These are phyloP conservation scores for Naumovozyma dairenensis DNA, from an alignment of 805 yeast genomes.

Conservation along the genomic window DNA sequence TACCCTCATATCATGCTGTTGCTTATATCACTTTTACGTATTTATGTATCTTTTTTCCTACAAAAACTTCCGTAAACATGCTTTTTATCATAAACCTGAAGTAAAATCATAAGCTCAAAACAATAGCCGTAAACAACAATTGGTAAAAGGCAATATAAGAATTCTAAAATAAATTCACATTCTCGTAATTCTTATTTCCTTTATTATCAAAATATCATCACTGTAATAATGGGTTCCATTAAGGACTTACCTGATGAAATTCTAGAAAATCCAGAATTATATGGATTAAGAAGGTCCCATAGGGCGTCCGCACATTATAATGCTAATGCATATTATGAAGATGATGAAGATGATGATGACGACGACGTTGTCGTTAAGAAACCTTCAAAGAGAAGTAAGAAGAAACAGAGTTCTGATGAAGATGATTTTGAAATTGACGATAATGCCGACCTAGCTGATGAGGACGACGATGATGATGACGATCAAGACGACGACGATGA, in stretches of 20 bases:
- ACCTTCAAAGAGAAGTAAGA: conserved; percentile 3
- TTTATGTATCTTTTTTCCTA: too few relatives aligned
- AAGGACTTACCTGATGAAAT: conserved; percentile 41
- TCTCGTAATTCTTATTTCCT: too few relatives aligned
- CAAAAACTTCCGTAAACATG: too few relatives aligned
- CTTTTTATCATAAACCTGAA: too few relatives aligned
- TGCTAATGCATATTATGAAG: conserved; percentile 15
- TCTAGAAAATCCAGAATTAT: conserved; percentile 65
- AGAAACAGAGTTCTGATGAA: conserved; percentile 18
- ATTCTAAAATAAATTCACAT: too few relatives aligned
- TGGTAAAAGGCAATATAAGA: too few relatives aligned
- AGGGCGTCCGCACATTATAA: conserved; percentile 41
- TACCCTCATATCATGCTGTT: too few relatives aligned
- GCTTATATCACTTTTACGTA: too few relatives aligned
- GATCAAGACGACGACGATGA: conserved; percentile 26
- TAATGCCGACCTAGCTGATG: conserved; percentile 15
- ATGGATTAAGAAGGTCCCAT: conserved; percentile 70
- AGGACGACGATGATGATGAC: conserved; percentile 22
- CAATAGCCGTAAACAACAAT: too few relatives aligned
- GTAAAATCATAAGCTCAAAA: too few relatives aligned
- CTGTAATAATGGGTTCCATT: conserved; percentile 1
- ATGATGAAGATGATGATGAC: conserved; percentile 24
- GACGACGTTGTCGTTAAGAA: conserved; percentile 18
- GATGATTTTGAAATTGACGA: conserved; percentile 24
- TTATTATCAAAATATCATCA: too few relatives aligned